phyloP scores from a whole-genome alignment of 108 stramenopile genomes.

The Epithemia pelagica region DNA sequence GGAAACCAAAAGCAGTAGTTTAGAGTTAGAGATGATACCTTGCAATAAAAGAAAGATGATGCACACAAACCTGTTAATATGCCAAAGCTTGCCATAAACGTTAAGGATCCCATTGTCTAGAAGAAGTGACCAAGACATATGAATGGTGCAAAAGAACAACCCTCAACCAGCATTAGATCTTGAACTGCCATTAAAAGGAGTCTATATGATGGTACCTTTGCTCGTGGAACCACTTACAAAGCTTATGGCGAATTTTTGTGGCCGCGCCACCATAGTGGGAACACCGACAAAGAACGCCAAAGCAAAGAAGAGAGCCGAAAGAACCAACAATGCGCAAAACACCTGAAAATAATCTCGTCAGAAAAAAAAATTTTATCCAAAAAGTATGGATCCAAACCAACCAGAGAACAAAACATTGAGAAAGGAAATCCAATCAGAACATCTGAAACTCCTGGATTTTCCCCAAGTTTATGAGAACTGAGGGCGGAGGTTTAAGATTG shows the following conservation, averaged over 20 bases:
- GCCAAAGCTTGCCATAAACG: slow-evolving; percentile 86
- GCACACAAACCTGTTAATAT: slow-evolving; percentile 57
- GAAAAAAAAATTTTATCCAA: too few species aligned
- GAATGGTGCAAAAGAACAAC: too few species aligned
- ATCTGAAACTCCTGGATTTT: too few species aligned
- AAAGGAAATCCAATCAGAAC: not conserved
- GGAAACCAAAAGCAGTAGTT: not conserved
- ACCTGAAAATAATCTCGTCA: slow-evolving; percentile 36
- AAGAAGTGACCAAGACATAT: too few species aligned
- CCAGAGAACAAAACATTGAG: not conserved
- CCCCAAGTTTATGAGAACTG: too few species aligned
- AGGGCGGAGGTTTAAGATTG: too few species aligned
- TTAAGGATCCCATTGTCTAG: slow-evolving; percentile 84
- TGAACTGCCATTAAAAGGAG: too few species aligned
- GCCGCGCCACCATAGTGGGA: slow-evolving; percentile 74
- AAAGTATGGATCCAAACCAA: too few species aligned
- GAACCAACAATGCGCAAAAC: slow-evolving; percentile 65
- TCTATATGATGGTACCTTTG: too few species aligned
- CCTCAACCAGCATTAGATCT: too few species aligned
- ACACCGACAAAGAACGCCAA: slow-evolving; percentile 90
- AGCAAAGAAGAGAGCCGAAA: slow-evolving; percentile 82
- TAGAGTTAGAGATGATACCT: not conserved
- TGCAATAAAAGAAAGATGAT: not conserved
- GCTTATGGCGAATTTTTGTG: slow-evolving; percentile 91
- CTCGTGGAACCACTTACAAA: too few species aligned